Percentiles rank a stretch among this genome's conserved stretches.
phyloP scores from a whole-genome alignment of 176 grass and related monocot species.

The Zea luxurians region DNA sequence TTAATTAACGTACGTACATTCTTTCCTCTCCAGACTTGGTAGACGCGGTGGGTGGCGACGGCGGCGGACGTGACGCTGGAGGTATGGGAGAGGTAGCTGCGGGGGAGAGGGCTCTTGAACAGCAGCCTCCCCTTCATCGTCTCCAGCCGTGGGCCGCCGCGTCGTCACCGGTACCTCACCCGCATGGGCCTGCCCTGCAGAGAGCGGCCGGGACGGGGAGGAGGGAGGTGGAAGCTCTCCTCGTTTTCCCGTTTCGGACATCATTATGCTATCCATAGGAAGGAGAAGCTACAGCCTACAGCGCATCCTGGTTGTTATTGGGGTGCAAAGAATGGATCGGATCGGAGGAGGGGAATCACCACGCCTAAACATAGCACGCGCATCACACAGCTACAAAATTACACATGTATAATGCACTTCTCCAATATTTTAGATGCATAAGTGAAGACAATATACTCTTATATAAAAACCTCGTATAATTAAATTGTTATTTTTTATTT shows the following conservation, averaged over 20 bases:
- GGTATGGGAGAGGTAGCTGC: constrained; percentile 43
- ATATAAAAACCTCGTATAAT: too few species aligned
- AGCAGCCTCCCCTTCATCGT: constrained; percentile 44
- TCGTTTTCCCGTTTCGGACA: constrained; percentile 33
- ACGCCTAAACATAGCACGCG: constrained; percentile 47
- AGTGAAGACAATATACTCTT: too few species aligned
- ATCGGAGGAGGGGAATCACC: not conserved
- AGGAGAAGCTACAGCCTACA: constrained; percentile 17
- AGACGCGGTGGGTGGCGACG: constrained; percentile 45
- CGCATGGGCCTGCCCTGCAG: constrained; percentile 37
- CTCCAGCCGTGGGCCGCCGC: constrained; percentile 12
- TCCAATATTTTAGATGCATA: too few species aligned
- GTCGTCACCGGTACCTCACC: constrained; percentile 29
- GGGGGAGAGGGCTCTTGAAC: constrained; percentile 48
- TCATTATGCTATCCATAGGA: constrained; percentile 34
- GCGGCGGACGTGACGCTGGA: constrained; percentile 34
- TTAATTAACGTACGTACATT: constrained; percentile 43
- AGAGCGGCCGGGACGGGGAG: constrained; percentile 34
- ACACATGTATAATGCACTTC: too few species aligned
- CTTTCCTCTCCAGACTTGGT: constrained; percentile 87
- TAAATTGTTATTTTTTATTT: too few species aligned
- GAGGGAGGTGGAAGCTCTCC: not conserved
- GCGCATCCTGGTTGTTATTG: constrained; percentile 17
- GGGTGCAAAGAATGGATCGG: constrained; percentile 11
- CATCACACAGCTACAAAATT: not conserved